Evolutionary conservation across 805 yeast genomes (phyloP).

Genomic region (Ascoidea tarda): DNA sequence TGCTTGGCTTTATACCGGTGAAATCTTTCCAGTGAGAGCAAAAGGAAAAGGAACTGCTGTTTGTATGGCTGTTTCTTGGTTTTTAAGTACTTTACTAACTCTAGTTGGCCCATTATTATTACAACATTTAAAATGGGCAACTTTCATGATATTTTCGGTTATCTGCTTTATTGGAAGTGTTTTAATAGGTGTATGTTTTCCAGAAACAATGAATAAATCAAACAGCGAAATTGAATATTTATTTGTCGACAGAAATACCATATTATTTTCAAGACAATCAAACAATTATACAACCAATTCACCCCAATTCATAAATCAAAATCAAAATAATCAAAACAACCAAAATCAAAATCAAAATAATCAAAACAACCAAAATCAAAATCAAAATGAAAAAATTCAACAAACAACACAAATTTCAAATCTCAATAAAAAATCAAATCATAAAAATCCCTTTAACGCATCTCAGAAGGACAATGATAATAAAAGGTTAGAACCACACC

Average conservation of each 20-base stretch:
- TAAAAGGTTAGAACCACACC: too few species aligned
- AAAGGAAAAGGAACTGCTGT: conserved; percentile 32
- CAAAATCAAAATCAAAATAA: too few species aligned
- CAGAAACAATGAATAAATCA: conserved; percentile 26
- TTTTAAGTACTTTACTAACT: conserved; percentile 21
- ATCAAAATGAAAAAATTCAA: too few species aligned
- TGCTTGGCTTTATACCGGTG: conserved; percentile 36
- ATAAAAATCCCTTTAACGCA: too few species aligned
- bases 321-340: too few species aligned
- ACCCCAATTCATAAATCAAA: too few species aligned
- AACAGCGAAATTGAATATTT: conserved; percentile 15
- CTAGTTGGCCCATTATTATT: conserved; percentile 27
- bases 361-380: too few species aligned
- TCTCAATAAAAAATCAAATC: too few species aligned
- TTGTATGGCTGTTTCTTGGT: conserved; percentile 33
- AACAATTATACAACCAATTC: too few species aligned
- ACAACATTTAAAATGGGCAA: conserved; percentile 22
- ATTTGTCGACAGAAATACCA: conserved; percentile 4
- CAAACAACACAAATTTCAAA: too few species aligned
- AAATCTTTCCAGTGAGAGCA: conserved; percentile 29
- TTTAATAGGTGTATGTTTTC: conserved; percentile 21
- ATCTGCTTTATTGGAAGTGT: conserved; percentile 20
- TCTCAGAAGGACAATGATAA: too few species aligned
- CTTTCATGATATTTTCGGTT: conserved; percentile 24
- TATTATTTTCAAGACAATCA: too few species aligned